phyloP scores from a whole-genome alignment of 208 protist species.

The Acanthamoeba healyi region DNA sequence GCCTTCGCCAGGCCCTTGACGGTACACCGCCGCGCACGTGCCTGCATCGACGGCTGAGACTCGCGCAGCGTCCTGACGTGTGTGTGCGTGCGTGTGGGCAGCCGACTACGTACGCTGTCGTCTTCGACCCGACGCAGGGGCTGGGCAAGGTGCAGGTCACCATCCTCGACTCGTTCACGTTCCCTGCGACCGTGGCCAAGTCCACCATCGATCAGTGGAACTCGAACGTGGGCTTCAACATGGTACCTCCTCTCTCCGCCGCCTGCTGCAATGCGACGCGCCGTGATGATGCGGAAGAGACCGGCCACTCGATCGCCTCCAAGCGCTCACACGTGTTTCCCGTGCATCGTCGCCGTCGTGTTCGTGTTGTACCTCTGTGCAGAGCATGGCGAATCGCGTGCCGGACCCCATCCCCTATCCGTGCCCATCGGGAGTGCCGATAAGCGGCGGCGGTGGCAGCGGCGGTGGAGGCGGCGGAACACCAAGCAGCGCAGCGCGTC shows the following conservation, averaged over 20 bases:
- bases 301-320: too few species aligned
- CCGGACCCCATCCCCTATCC: background rate
- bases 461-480: too few species aligned
- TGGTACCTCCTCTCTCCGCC: background rate
- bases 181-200: slow-evolving; percentile 5
- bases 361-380: background rate
- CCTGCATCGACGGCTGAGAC: background rate
- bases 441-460: background rate
- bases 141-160: background rate
- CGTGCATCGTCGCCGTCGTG: background rate
- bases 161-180: slow-evolving; percentile 14
- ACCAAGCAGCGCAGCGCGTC: background rate
- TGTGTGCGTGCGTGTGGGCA: background rate
- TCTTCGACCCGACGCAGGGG: slow-evolving; percentile 8
- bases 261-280: background rate
- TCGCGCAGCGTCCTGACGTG: background rate
- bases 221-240: slow-evolving; percentile 3
- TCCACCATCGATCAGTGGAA: slow-evolving; percentile 16
- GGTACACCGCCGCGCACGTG: background rate
- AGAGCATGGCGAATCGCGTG: slow-evolving; percentile 44
- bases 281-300: too few species aligned
- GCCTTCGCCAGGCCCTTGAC: background rate
- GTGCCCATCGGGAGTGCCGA: background rate
- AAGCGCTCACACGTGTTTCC: background rate
- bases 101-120: slow-evolving; percentile 16